These are phyloP conservation scores for Penicillium sp. DNA, from an alignment of 2,329 filamentous ascomycete genomes.

Conservation along the genomic window DNA sequence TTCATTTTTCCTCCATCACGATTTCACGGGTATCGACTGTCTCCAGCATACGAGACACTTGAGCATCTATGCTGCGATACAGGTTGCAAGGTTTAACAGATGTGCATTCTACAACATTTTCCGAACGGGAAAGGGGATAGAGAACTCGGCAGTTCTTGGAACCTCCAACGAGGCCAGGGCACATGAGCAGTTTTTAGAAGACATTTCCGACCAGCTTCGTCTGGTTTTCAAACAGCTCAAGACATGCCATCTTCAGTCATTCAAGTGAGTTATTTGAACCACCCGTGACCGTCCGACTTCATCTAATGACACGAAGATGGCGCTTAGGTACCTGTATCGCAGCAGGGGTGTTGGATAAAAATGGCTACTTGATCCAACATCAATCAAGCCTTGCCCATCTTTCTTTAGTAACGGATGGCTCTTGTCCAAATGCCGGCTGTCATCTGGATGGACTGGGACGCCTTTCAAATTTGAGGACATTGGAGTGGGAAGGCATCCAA, in stretches of 20 bases:
- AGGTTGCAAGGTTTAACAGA: constrained; percentile 8
- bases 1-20: constrained; percentile 3
- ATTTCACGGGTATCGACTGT: neutral
- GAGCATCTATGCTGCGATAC: constrained; percentile 4
- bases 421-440: neutral
- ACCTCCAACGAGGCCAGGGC: constrained; percentile 12
- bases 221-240: neutral
- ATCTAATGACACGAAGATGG: constrained; percentile 6
- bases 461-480: neutral
- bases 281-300: neutral
- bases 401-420: neutral
- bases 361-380: constrained; percentile 5
- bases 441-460: neutral
- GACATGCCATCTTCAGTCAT: constrained; percentile 1
- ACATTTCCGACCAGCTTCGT: constrained; percentile 7
- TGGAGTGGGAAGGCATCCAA: neutral
- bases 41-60: constrained; percentile 4
- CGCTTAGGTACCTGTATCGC: constrained; percentile 9
- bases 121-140: neutral
- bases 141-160: constrained; percentile 3
- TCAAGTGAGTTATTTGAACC: neutral
- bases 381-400: neutral
- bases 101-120: constrained; percentile 9
- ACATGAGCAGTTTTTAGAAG: constrained; percentile 11
- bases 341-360: constrained; percentile 3